phyloP scores from a whole-genome alignment of 768 basidiomycete genomes.

The Neoboletus brunneissimus region DNA sequence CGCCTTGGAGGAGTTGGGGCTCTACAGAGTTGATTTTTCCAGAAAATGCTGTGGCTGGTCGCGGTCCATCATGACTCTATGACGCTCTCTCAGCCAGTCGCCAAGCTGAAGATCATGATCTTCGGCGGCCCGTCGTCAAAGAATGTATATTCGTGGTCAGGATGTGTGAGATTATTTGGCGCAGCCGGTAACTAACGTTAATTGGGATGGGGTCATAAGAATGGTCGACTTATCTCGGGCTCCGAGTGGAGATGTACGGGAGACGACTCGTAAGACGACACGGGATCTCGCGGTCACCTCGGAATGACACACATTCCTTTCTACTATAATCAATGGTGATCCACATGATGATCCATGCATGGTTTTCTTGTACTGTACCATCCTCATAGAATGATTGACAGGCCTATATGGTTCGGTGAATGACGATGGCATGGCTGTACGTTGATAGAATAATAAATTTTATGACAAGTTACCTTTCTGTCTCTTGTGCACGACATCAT shows the following conservation, averaged over 20 bases:
- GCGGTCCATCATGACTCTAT: slow-evolving; percentile 11
- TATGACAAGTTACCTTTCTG: neutral
- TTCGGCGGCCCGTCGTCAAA: slow-evolving; percentile 10
- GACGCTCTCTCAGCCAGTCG: slow-evolving; percentile 19
- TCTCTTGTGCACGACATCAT: neutral
- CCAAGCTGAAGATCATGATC: slow-evolving; percentile 4
- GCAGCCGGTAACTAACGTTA: slow-evolving; percentile 8
- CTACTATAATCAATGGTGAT: neutral
- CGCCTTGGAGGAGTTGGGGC: slow-evolving; percentile 12
- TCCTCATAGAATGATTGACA: neutral
- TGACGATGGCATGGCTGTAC: neutral
- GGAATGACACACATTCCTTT: neutral
- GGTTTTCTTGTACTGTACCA: neutral
- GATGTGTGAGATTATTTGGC: slow-evolving; percentile 1
- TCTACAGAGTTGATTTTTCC: slow-evolving; percentile 9
- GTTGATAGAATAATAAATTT: neutral
- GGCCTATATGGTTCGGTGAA: neutral
- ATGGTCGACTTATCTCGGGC: no score
- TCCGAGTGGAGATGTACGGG: no score
- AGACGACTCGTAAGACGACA: slow-evolving; percentile 1
- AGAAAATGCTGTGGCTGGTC: neutral
- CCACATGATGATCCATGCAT: neutral
- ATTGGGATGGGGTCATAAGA: slow-evolving; percentile 19
- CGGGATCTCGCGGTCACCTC: neutral
- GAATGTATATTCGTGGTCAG: slow-evolving; percentile 5